Evolutionary conservation across 2,329 filamentous ascomycete genomes (phyloP).

Genomic region (Penicillium sp.): DNA sequence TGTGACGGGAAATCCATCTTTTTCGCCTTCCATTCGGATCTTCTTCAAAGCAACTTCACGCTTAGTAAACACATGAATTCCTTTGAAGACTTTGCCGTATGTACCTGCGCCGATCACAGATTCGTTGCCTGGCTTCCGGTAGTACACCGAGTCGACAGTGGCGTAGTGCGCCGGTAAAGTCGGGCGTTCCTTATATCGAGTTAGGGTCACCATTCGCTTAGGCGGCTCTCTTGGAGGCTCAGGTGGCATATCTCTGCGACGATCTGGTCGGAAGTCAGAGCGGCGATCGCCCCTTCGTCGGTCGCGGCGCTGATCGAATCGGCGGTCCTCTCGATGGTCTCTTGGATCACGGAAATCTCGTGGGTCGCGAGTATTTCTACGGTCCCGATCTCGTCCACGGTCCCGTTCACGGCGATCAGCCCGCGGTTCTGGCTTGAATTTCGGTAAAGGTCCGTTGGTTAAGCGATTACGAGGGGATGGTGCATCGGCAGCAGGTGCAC

Average conservation of each 20-base stretch:
- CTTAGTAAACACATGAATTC: constrained; percentile 73
- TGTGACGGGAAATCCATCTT: constrained; percentile 97
- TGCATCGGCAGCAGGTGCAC: constrained; percentile 29
- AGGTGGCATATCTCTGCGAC: constrained; percentile 50
- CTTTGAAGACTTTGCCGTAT: constrained; percentile 95
- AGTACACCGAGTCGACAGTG: constrained; percentile 85
- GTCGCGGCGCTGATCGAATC: constrained; percentile 43
- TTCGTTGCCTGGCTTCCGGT: constrained; percentile 93
- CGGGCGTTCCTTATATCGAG: constrained; percentile 69
- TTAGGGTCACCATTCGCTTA: constrained; percentile 67
- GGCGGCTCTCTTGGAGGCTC: constrained; percentile 46
- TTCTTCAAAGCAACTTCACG: constrained; percentile 89
- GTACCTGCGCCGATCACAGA: constrained; percentile 95
- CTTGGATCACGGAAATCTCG: constrained; percentile 34
- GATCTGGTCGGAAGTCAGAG: constrained; percentile 41
- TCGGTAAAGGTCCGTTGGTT: constrained; percentile 37
- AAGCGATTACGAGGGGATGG: constrained; percentile 42
- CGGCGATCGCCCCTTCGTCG: constrained; percentile 34
- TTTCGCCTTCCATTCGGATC: constrained; percentile 99
- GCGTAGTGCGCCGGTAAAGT: constrained; percentile 70
- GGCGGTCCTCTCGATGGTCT: constrained; percentile 40
- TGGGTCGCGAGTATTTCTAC: constrained; percentile 36
- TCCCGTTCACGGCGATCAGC: constrained; percentile 46
- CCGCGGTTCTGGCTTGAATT: constrained; percentile 42
- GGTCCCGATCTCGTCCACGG: constrained; percentile 22